Evolutionary conservation across 306 rosid genomes (phyloP).

Genomic region (Chamaecrista fasciculata): DNA sequence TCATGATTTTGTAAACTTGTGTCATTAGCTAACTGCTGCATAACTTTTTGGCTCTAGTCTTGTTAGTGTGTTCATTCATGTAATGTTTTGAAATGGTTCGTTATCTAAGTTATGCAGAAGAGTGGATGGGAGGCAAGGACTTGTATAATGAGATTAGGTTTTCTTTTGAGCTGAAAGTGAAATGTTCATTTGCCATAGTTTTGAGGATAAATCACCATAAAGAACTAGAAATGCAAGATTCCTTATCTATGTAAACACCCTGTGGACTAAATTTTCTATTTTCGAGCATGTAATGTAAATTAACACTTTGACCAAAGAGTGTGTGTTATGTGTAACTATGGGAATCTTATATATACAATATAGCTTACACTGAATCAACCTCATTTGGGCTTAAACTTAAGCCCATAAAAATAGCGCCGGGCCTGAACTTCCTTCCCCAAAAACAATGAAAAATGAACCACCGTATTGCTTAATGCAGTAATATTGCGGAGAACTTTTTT

Average conservation of each 20-base stretch:
- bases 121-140: neutral
- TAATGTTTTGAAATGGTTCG: constrained; percentile 8
- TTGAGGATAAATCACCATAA: too few species aligned
- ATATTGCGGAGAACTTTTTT: too few species aligned
- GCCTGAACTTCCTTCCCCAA: too few species aligned
- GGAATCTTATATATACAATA: too few species aligned
- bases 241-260: neutral
- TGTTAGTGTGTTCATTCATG: neutral
- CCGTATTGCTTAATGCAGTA: too few species aligned
- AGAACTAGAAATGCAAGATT: neutral
- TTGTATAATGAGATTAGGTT: neutral
- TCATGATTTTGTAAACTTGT: neutral
- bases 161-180: neutral
- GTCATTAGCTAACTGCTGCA: neutral
- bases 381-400: neutral
- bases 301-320: too few species aligned
- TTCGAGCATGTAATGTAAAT: too few species aligned
- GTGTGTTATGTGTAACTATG: too few species aligned
- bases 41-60: neutral
- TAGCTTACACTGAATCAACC: too few species aligned
- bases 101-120: neutral
- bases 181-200: neutral
- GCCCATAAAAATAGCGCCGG: neutral
- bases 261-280: too few species aligned
- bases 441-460: too few species aligned